Evolutionary conservation across 139 green algal genomes (phyloP).

Genomic region (Gonium pectorale): DNA sequence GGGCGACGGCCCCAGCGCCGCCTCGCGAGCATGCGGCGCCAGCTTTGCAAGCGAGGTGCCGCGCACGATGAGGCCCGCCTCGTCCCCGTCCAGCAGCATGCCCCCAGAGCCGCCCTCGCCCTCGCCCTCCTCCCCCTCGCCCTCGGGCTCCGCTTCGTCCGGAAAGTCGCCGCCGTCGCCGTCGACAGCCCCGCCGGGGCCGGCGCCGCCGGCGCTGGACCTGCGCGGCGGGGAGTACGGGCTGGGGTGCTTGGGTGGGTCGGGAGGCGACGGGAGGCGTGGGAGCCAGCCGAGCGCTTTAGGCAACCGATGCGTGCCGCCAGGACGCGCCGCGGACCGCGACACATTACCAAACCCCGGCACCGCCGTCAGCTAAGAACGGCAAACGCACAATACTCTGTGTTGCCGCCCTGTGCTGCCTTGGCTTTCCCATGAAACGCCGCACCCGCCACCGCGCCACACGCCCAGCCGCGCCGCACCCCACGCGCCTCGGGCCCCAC

Average conservation of each 20-base stretch:
- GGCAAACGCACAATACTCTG: no score
- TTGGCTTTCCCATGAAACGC: no score
- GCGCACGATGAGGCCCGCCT: conserved; percentile 6
- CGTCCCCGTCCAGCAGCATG: neutral
- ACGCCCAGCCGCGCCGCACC: neutral
- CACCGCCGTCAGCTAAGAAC: no score
- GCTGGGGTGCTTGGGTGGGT: neutral
- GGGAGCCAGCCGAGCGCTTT: no score
- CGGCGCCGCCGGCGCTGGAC: conserved; percentile 5
- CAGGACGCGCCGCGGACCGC: no score
- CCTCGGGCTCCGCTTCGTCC: conserved; percentile 22
- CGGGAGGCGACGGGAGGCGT: no score
- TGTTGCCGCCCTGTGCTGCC: no score
- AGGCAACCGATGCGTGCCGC: no score
- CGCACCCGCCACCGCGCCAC: no score
- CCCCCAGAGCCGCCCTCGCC: no score
- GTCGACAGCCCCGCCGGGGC: neutral
- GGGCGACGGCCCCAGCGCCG: conserved; percentile 23
- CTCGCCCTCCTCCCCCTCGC: conserved; percentile 10
- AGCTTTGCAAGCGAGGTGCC: conserved; percentile 28
- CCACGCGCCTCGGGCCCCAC: neutral
- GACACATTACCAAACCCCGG: no score
- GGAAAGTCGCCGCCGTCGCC: neutral
- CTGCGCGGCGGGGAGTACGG: neutral
- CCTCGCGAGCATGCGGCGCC: conserved; percentile 1